A percentile compares a stretch with the other conserved stretches of the same genome.
Evolutionary conservation across 2,329 filamentous ascomycete genomes (phyloP).

Genomic region (Elsinoe batatas): DNA sequence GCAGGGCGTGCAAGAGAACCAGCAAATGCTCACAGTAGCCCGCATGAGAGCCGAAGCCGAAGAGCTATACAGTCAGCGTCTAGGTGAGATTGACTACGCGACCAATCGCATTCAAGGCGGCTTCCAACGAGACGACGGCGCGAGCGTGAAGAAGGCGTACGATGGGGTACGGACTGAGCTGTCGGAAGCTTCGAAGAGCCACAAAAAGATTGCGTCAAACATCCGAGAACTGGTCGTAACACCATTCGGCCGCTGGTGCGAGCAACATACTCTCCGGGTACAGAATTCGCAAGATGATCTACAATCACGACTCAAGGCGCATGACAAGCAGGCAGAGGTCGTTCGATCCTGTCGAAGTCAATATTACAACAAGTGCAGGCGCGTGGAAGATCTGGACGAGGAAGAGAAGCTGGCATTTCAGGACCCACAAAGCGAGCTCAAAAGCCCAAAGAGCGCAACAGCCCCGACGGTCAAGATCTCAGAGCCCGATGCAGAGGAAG

Average conservation of each 20-base stretch:
- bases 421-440: conserved; percentile 52
- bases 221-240: conserved; percentile 92
- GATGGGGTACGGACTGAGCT: conserved; percentile 89
- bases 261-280: conserved; percentile 81
- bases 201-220: conserved; percentile 91
- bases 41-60: conserved; percentile 93
- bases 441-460: conserved; percentile 42
- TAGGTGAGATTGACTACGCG: conserved; percentile 70
- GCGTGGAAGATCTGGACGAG: conserved; percentile 93
- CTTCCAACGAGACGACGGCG: conserved; percentile 86
- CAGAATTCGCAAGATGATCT: conserved; percentile 93
- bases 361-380: conserved; percentile 97
- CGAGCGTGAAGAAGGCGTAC: conserved; percentile 92
- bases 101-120: conserved; percentile 76
- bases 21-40: conserved; percentile 83
- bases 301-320: conserved; percentile 78
- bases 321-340: conserved; percentile 80
- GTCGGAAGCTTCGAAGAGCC: conserved; percentile 78
- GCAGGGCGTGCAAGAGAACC: conserved; percentile 90
- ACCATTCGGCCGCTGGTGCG: conserved; percentile 92
- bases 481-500: conserved; percentile 48
- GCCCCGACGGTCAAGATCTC: conserved; percentile 86
- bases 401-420: conserved; percentile 98
- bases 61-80: conserved; percentile 71
- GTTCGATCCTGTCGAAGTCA: conserved; percentile 90